A percentile compares a stretch with the other conserved stretches of the same genome.
Evolutionary conservation across 2,329 filamentous ascomycete genomes (phyloP).

Genomic region (Cucurbitaria berberidis): DNA sequence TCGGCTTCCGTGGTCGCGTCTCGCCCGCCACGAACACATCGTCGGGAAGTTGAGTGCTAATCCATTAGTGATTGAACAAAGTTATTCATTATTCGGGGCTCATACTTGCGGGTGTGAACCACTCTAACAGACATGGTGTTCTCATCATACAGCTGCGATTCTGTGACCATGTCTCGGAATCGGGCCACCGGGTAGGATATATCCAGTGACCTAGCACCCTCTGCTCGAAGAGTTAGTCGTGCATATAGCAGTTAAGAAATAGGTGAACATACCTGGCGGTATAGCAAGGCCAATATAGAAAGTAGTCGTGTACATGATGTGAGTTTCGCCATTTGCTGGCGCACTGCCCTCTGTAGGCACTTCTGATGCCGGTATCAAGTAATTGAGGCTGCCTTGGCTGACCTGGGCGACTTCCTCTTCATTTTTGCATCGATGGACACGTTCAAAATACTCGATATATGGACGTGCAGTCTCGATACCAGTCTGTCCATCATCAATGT

Average conservation of each 20-base stretch:
- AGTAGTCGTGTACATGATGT: slow-evolving; percentile 81
- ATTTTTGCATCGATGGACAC: slow-evolving; percentile 72
- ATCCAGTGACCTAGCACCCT: slow-evolving; percentile 74
- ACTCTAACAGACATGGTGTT: slow-evolving; percentile 81
- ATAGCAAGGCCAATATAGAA: slow-evolving; percentile 93
- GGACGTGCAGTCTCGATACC: slow-evolving; percentile 81
- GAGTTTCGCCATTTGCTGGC: slow-evolving; percentile 47
- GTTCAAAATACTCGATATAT: slow-evolving; percentile 91
- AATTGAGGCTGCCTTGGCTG: slow-evolving; percentile 66
- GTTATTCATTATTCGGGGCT: slow-evolving; percentile 13
- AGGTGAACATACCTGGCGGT: slow-evolving; percentile 66
- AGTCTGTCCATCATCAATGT: slow-evolving; percentile 78
- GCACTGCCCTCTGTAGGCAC: slow-evolving; percentile 53
- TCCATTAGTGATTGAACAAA: slow-evolving; percentile 22
- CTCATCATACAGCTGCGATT: slow-evolving; percentile 75
- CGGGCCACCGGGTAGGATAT: slow-evolving; percentile 81
- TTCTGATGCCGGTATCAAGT: slow-evolving; percentile 60
- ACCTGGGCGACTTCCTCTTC: slow-evolving; percentile 68
- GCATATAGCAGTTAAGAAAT: neutral
- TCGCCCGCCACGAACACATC: slow-evolving; percentile 89
- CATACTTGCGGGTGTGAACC: slow-evolving; percentile 85
- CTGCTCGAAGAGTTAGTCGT: slow-evolving; percentile 19
- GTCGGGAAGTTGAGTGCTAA: slow-evolving; percentile 82
- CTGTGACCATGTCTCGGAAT: slow-evolving; percentile 82
- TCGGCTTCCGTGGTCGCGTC: slow-evolving; percentile 50